phyloP scores from a whole-genome alignment of 176 grass and related monocot species.

The Oryza australiensis region DNA sequence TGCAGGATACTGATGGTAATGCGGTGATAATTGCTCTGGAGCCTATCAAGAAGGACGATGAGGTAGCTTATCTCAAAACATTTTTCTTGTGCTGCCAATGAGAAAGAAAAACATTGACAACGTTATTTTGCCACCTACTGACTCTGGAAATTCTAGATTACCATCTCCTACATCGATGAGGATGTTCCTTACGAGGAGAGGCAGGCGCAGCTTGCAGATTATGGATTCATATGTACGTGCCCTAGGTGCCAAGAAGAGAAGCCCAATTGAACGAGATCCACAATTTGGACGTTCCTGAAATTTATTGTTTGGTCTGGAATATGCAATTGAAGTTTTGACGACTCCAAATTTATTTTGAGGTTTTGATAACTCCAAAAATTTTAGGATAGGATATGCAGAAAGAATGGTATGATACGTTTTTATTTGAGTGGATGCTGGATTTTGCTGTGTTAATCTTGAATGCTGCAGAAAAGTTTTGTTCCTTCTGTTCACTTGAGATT shows the following conservation, averaged over 20 bases:
- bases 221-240: slow-evolving; percentile 83
- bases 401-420: background rate
- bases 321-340: background rate
- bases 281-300: background rate
- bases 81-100: background rate
- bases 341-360: background rate
- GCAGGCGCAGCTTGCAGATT: slow-evolving; percentile 77
- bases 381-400: background rate
- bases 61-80: slow-evolving; percentile 50
- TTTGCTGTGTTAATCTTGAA: background rate
- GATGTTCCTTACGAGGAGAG: slow-evolving; percentile 73
- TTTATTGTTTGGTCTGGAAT: background rate
- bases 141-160: slow-evolving; percentile 52
- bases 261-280: slow-evolving; percentile 22
- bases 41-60: slow-evolving; percentile 61
- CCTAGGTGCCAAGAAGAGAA: slow-evolving; percentile 64
- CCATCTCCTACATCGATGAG: slow-evolving; percentile 91
- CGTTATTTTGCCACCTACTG: background rate
- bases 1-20: slow-evolving; percentile 78
- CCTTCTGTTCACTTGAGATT: background rate
- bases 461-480: background rate
- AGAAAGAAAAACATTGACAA: background rate
- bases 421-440: background rate
- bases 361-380: background rate
- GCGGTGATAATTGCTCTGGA: slow-evolving; percentile 67